A percentile compares a stretch with the other conserved stretches of the same genome.
Conservation (phyloP, 2,329 filamentous ascomycete species). For the Clarireedia paspali region DNA sequence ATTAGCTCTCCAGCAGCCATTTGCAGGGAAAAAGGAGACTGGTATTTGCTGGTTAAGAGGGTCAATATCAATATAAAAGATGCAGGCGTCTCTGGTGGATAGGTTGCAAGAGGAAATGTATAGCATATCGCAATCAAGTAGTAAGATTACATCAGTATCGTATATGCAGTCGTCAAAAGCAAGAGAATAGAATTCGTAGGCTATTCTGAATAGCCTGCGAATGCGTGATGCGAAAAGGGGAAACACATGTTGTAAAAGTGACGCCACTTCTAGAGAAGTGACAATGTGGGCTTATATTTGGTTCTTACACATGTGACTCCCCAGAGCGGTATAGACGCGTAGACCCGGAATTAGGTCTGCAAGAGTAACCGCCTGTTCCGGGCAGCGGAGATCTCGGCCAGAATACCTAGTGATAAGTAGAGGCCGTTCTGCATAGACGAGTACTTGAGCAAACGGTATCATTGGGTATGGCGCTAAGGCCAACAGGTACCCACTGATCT, state of each 20-base stretch:
- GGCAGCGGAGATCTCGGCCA: constrained; percentile 57
- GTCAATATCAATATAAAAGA: constrained; percentile 57
- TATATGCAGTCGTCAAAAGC: constrained; percentile 63
- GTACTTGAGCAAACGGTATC: constrained; percentile 48
- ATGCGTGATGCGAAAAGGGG: constrained; percentile 57
- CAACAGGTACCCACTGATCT: constrained; percentile 48
- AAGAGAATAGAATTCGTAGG: constrained; percentile 49
- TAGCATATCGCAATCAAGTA: constrained; percentile 81
- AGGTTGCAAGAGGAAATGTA: constrained; percentile 71
- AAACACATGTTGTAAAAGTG: constrained; percentile 56
- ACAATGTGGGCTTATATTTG: too few species aligned
- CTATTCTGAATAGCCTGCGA: constrained; percentile 32
- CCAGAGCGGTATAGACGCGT: constrained; percentile 63
- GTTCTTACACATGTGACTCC: constrained; percentile 38
- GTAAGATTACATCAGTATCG: constrained; percentile 71
- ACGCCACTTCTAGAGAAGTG: too few species aligned
- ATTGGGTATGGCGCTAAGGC: constrained; percentile 44
- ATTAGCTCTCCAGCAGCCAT: constrained; percentile 58
- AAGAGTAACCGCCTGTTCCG: constrained; percentile 53
- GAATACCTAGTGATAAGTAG: constrained; percentile 61
- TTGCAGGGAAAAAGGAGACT: constrained; percentile 59
- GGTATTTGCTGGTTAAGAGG: constrained; percentile 63
- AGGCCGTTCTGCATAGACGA: constrained; percentile 35
- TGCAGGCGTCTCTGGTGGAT: constrained; percentile 40
- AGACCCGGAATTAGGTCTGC: constrained; percentile 58